Base-by-base conservation (phyloP, 2,329 filamentous ascomycete species). In the Rutstroemia sp. region DNA sequence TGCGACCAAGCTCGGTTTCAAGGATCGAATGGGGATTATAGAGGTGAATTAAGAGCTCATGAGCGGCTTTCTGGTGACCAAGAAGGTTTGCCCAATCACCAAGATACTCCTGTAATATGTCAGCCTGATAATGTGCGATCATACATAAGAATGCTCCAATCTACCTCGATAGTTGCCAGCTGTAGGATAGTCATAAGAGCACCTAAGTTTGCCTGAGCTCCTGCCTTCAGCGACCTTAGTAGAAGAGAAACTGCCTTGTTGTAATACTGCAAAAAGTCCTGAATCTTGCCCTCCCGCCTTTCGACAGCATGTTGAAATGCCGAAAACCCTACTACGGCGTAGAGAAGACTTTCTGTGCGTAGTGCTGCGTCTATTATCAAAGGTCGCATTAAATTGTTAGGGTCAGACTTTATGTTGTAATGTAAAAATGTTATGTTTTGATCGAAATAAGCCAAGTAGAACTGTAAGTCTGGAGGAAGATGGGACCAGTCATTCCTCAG, bases 11-110 rank as follows among this genome's bases (percentile, higher is more conserved):
- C 4, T 86, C 77, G 9, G 86, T 87, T 61, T 87, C 76, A 74
- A 86, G 83, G 45, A 89, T 83, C 0, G 83, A 87, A 60, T 91
- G 77, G 0, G 90, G 88, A 0, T 84, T 90, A 68, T 90, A 92
- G 0, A 96, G 74, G 45, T 86, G 82, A 1, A 80, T 87, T 47
- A 97, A 75, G 64, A 97, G 86, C 61, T 89, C 83, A 67, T 88
- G 83, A 0, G 94, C 94, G 10, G 92, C 94, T 68, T 87, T 90
- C 69, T 96, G 92, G 69, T 97, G 94, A 21, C 91, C 89, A 72
- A 94, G 86, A 16, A 97, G 77, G 65, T 95, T 96, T 53, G 95
- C 83, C 91, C 91, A 97, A 69, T 99, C 94, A 12, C 94, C 94
- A 47, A 97, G 78, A 65, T 91, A 95, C 73, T 97, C 94, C 90